Conservation (phyloP, 2,329 filamentous ascomycete genomes). For the Talaromyces sp. region DNA sequence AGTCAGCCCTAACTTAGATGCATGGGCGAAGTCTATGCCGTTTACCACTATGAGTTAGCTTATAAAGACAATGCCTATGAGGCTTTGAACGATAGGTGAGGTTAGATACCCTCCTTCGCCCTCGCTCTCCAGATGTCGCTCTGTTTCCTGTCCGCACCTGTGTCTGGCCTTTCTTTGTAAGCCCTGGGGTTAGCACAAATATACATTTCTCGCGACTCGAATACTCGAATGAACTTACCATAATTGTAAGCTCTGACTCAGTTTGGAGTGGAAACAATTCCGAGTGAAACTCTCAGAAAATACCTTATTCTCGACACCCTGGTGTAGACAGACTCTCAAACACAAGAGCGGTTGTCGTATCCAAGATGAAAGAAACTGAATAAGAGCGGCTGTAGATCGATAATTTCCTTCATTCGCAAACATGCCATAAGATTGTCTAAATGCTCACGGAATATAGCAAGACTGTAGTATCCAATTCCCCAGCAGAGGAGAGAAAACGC, state of each 20-base stretch:
- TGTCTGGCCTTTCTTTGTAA: no score
- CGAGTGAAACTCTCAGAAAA: conserved; percentile 24
- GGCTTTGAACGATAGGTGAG: no score
- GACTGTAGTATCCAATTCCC: not conserved
- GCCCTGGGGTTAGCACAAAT: no score
- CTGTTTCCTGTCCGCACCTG: no score
- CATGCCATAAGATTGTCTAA: conserved; percentile 29
- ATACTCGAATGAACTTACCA: no score
- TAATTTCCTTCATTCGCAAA: conserved; percentile 18
- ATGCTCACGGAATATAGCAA: conserved; percentile 25
- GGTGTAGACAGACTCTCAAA: no score
- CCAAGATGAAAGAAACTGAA: conserved; percentile 33
- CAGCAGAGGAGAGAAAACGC: not conserved
- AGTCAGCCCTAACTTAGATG: not conserved
- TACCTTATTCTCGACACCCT: not conserved
- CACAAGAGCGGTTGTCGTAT: conserved; percentile 33
- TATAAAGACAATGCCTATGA: not conserved
- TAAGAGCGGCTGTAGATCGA: conserved; percentile 32
- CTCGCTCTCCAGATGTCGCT: no score
- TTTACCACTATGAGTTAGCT: not conserved
- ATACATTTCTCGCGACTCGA: no score
- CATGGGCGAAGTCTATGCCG: not conserved
- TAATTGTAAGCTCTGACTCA: no score
- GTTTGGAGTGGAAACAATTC: no score
- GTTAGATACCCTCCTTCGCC: no score